These are phyloP conservation scores for Aspergillus affinis DNA, from an alignment of 495 filamentous ascomycete species.

Conservation along the genomic window DNA sequence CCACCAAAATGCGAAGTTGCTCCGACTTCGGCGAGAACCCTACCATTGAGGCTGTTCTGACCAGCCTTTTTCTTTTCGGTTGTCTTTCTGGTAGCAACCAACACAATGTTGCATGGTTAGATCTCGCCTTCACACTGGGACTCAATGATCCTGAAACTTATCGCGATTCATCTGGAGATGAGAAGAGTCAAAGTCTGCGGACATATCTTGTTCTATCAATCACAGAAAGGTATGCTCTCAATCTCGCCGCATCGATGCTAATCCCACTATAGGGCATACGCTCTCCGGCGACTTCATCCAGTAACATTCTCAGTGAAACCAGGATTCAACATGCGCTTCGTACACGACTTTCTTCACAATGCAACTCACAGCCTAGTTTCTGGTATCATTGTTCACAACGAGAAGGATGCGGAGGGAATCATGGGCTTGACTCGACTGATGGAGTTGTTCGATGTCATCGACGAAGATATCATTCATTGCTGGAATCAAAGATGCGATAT, in stretches of 20 bases:
- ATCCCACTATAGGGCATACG: slow-evolving; percentile 59
- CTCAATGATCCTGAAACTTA: slow-evolving; percentile 57
- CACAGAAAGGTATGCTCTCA: slow-evolving; percentile 45
- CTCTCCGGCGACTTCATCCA: slow-evolving; percentile 58
- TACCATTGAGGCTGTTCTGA: slow-evolving; percentile 66
- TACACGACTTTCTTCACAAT: slow-evolving; percentile 40
- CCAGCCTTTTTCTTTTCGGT: slow-evolving; percentile 78
- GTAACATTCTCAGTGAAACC: slow-evolving; percentile 41
- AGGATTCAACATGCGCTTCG: slow-evolving; percentile 37
- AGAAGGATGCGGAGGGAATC: slow-evolving; percentile 45
- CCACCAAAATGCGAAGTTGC: slow-evolving; percentile 69
- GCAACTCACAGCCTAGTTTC: slow-evolving; percentile 41
- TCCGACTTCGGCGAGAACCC: slow-evolving; percentile 77
- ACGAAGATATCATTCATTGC: slow-evolving; percentile 43
- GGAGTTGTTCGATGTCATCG: slow-evolving; percentile 45
- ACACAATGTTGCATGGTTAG: slow-evolving; percentile 57
- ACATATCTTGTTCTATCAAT: slow-evolving; percentile 61
- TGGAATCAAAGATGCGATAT: slow-evolving; percentile 42
- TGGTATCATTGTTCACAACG: slow-evolving; percentile 44
- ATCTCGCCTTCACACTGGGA: slow-evolving; percentile 56
- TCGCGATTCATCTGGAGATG: slow-evolving; percentile 38
- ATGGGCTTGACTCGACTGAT: slow-evolving; percentile 43
- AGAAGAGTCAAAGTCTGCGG: slow-evolving; percentile 44
- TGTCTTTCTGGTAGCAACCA: slow-evolving; percentile 68
- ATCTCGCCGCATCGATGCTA: slow-evolving; percentile 4